Evolutionary conservation across 371 early-diverging fungal genomes (phyloP).

Genomic region (Saksenaea vasiformis): DNA sequence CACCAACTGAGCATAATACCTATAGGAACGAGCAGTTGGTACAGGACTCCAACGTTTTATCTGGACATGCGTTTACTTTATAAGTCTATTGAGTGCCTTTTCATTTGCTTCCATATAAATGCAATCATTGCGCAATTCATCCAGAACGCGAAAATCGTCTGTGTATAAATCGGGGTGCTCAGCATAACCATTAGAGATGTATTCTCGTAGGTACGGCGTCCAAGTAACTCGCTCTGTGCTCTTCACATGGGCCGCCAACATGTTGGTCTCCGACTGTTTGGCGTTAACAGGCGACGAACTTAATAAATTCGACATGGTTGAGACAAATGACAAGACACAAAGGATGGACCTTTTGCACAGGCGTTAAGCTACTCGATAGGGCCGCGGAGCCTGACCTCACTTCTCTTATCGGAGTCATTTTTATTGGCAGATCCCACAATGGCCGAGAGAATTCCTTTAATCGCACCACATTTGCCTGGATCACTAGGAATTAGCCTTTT

Average conservation of each 20-base stretch:
- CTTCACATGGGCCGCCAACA: conserved; percentile 56
- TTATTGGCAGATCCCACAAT: too few species aligned
- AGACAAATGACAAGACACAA: too few species aligned
- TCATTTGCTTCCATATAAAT: conserved; percentile 69
- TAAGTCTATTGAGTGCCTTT: conserved; percentile 67
- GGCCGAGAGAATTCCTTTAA: too few species aligned
- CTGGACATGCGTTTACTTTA: conserved; percentile 54
- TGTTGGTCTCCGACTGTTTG: conserved; percentile 41
- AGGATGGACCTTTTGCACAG: too few species aligned
- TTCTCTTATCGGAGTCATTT: too few species aligned
- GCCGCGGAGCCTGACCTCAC: too few species aligned
- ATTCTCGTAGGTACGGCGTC: conserved; percentile 64
- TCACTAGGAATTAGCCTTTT: too few species aligned
- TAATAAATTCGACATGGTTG: background rate
- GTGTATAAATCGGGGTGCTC: conserved; percentile 85
- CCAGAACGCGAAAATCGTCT: conserved; percentile 84
- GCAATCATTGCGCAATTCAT: conserved; percentile 76
- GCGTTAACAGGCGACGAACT: background rate
- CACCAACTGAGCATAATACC: conserved; percentile 86
- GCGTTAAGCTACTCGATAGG: too few species aligned
- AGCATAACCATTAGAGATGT: conserved; percentile 74
- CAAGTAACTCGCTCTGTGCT: conserved; percentile 55
- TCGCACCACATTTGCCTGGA: too few species aligned
- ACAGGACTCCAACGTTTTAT: background rate
- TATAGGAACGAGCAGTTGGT: conserved; percentile 17